A percentile compares a stretch with the other conserved stretches of the same genome.
phyloP scores from a whole-genome alignment of 352 stramenopile species.

The Phytophthora agathidicida region DNA sequence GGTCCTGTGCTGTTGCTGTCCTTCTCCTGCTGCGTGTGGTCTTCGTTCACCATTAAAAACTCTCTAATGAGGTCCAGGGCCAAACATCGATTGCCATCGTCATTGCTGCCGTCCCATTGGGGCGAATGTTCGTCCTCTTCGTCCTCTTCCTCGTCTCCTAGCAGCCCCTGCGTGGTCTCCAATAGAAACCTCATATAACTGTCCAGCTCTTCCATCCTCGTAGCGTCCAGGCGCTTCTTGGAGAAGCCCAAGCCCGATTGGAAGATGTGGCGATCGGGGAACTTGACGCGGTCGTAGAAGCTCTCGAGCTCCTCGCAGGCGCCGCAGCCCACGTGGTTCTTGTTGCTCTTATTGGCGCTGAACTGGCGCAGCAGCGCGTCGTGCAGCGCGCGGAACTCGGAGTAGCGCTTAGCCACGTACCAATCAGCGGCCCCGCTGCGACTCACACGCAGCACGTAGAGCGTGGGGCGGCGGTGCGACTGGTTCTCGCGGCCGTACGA shows the following conservation, averaged over 20 bases:
- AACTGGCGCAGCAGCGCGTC: constrained; percentile 44
- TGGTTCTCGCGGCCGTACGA: constrained; percentile 70
- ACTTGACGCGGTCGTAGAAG: constrained; percentile 49
- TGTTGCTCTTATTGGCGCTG: constrained; percentile 9
- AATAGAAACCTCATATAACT: constrained; percentile 70
- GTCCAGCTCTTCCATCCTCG: constrained; percentile 67
- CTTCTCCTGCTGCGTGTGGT: constrained; percentile 34
- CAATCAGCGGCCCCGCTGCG: constrained; percentile 56
- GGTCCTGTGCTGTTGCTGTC: too few relatives aligned
- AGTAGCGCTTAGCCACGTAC: constrained; percentile 81
- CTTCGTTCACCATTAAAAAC: constrained; percentile 72
- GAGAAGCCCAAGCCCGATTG: constrained; percentile 50
- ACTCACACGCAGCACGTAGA: constrained; percentile 75
- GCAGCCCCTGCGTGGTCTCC: constrained; percentile 67
- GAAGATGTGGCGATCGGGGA: constrained; percentile 62
- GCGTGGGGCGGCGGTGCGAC: constrained; percentile 48
- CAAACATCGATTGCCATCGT: constrained; percentile 32
- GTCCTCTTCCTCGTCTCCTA: constrained; percentile 62
- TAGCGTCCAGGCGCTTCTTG: constrained; percentile 60
- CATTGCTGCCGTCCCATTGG: constrained; percentile 29
- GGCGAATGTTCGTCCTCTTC: constrained; percentile 30
- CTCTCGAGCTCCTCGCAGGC: constrained; percentile 57
- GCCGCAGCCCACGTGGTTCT: constrained; percentile 31
- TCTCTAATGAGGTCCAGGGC: constrained; percentile 58
- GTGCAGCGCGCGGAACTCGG: constrained; percentile 72